Conservation (phyloP, 192 early-diverging fungal species). For the Umbelopsis sp. region DNA sequence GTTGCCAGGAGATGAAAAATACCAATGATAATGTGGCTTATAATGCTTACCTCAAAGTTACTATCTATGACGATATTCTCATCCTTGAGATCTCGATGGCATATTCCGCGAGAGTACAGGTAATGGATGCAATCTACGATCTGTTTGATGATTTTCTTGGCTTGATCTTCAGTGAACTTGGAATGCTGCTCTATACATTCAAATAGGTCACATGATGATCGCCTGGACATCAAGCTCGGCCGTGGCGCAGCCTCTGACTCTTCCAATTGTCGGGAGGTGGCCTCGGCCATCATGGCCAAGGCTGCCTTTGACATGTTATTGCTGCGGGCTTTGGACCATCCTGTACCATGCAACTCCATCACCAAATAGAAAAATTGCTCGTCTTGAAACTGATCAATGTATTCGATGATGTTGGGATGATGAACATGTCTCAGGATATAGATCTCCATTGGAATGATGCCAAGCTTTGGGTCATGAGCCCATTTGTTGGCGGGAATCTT, state of each 20-base stretch:
- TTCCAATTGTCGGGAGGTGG: conserved; percentile 31
- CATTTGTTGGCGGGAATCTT: conserved; percentile 56
- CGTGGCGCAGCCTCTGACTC: conserved; percentile 2
- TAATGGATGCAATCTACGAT: conserved; percentile 67
- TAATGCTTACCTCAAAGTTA: conserved; percentile 35
- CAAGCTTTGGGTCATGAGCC: conserved; percentile 49
- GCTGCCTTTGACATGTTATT: not conserved
- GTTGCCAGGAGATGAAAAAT: not conserved
- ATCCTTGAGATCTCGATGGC: conserved; percentile 85
- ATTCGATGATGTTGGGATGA: conserved; percentile 69
- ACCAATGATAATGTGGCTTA: conserved; percentile 11
- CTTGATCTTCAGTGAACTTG: conserved; percentile 65
- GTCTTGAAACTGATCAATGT: conserved; percentile 53
- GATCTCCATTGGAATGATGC: conserved; percentile 57
- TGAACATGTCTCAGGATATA: conserved; percentile 52
- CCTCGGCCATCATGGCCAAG: conserved; percentile 36
- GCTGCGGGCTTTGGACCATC: conserved; percentile 35
- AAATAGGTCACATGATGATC: conserved; percentile 71
- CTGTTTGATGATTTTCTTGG: conserved; percentile 69
- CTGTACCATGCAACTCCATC: conserved; percentile 61
- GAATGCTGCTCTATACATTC: conserved; percentile 74
- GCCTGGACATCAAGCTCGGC: conserved; percentile 42
- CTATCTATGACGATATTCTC: conserved; percentile 61
- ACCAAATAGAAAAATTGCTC: conserved; percentile 54
- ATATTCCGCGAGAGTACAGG: conserved; percentile 63